These are phyloP conservation scores for Neurospora sp. DNA, from an alignment of 495 filamentous ascomycete species.

Conservation along the genomic window DNA sequence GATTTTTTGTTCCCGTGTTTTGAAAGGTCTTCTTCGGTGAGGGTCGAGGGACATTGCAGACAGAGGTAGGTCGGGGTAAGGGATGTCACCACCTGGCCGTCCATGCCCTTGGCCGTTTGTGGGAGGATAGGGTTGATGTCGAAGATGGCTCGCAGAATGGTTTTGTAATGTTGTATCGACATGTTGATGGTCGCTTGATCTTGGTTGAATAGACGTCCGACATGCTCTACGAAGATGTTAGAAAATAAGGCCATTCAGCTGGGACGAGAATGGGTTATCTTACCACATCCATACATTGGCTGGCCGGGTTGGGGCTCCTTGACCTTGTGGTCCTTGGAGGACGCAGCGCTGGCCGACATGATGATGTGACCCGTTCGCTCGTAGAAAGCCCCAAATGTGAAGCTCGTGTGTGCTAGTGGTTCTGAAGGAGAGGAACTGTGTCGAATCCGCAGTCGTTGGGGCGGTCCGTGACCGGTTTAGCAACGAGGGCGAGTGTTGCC, in stretches of 20 bases:
- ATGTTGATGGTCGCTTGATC: conserved; percentile 38
- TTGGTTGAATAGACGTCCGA: conserved; percentile 42
- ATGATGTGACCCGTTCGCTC: conserved; percentile 35
- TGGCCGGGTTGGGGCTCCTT: conserved; percentile 40
- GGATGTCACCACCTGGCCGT: conserved; percentile 34
- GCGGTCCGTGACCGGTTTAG: neutral
- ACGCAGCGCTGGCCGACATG: conserved; percentile 21
- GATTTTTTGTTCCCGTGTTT: conserved; percentile 47
- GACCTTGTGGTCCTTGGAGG: conserved; percentile 42
- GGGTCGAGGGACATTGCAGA: conserved; percentile 54
- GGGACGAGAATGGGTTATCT: conserved; percentile 4
- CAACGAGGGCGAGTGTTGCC: neutral
- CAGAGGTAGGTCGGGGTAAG: conserved; percentile 58
- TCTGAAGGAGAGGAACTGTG: neutral
- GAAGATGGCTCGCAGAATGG: conserved; percentile 39
- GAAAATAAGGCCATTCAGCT: neutral
- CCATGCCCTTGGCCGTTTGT: conserved; percentile 39
- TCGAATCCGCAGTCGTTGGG: neutral
- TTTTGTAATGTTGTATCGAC: conserved; percentile 44
- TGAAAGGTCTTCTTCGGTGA: conserved; percentile 44
- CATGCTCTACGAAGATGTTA: conserved; percentile 35
- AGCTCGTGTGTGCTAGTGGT: neutral
- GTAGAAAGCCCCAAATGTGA: conserved; percentile 21
- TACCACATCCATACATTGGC: conserved; percentile 47
- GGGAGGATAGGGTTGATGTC: conserved; percentile 36